Base-by-base conservation (phyloP, 345 rosid genomes). In the Salix caprea region DNA sequence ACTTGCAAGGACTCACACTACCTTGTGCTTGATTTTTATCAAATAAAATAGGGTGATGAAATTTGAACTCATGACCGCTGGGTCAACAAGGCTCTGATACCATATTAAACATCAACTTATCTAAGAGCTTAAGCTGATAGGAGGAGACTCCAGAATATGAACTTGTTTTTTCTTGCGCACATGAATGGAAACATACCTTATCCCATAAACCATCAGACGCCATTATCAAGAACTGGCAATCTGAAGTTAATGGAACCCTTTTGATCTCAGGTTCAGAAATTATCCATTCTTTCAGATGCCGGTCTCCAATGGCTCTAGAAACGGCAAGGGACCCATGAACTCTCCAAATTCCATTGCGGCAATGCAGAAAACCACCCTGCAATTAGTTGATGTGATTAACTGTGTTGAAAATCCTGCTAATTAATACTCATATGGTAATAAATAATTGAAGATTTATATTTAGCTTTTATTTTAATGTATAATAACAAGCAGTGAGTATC, bases 201-300 rank as follows among this genome's bases (percentile, higher is more conserved):
- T 88, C 91, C 91, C 89, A 88, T 23, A 88, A 65, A 36, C 91
- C 91, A 78, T 88, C 91, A n/a, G 91, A 85, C 32, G 89, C 91
- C 74, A 88, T 39, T 3, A 88, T 78, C 83, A 88, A 64, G 81
- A 88, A 85, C 67, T 86, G 60, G 32, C 84, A 83, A 61, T 85
- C 89, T 7, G 84, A 70, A 19, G 82, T 85, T 21, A 88, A 58
- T 11, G 24, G 78, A 61, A 82, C 24, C 15, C 8, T 79, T 68
- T 34, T 79, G 36, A 79, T 85, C 28, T 88, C 89, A 3, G 91
- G 91, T n/a, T 86, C 88, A 14, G 89, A 86, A 69, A 88, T 86
- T 10, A 88, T 70, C 88, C 86, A 88, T 26, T 88, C 74, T 78
- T 88, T 88, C 76, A 84, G 58, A 78, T 88, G 85, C 34, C 65